A percentile compares a stretch with the other conserved stretches of the same genome.
phyloP scores from a whole-genome alignment of 2,329 filamentous ascomycete genomes.

The Davidsoniella australis region DNA sequence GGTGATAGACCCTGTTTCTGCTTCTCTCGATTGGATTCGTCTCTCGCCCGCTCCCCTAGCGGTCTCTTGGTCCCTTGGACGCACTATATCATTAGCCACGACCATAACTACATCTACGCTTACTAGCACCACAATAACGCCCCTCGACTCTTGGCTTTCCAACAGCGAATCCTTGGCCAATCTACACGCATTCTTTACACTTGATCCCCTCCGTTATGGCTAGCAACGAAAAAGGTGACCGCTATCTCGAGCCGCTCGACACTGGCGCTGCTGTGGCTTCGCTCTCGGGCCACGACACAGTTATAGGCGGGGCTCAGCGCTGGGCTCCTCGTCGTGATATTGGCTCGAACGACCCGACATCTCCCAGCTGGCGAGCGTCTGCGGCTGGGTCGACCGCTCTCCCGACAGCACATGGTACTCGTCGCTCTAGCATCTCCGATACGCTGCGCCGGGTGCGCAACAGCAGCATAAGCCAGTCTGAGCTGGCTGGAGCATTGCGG shows the following conservation, averaged over 20 bases:
- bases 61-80: too few relatives aligned
- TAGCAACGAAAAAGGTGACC: conserved; percentile 28
- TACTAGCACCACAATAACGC: not conserved
- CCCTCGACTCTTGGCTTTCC: not conserved
- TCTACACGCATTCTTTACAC: too few relatives aligned
- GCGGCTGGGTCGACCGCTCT: not conserved
- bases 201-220: not conserved
- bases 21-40: too few relatives aligned
- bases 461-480: conserved; percentile 80
- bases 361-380: not conserved
- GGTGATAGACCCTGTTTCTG: too few relatives aligned
- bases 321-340: conserved; percentile 16
- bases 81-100: too few relatives aligned
- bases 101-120: too few relatives aligned
- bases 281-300: conserved; percentile 3
- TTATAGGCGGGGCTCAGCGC: conserved; percentile 7
- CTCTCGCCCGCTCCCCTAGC: too few relatives aligned
- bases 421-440: conserved; percentile 28
- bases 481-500: conserved; percentile 78
- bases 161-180: not conserved
- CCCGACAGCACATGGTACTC: not conserved
- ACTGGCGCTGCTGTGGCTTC: conserved; percentile 16
- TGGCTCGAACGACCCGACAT: conserved; percentile 13
- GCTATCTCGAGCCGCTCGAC: conserved; percentile 40
- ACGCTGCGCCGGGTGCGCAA: conserved; percentile 74